Evolutionary conservation across 1,139 yeast genomes (phyloP), one percentile per base, ranked within the genome.

Genomic region (Hyphopichia khmerensis): DNA sequence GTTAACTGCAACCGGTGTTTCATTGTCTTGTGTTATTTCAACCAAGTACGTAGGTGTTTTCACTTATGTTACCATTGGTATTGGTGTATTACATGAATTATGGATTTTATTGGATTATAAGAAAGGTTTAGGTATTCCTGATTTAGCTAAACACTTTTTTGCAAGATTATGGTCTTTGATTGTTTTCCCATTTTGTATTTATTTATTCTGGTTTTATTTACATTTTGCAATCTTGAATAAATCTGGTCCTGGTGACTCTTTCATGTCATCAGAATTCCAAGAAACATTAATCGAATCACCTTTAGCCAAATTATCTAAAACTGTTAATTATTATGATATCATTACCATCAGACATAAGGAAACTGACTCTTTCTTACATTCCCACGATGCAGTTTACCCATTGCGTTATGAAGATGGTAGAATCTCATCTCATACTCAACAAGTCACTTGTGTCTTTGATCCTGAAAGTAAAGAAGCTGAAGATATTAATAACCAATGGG

Each of bases 31-130:
- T 61, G 97, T 90, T 34, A 91, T 93, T 47, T 84, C 96, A 36
- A 91, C 98, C 42, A 93, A 93, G 63, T 95, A 93, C 60, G 96
- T 93, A 30, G 99, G 99, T 60, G 85, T 87, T 5, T 85, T 93
- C 70, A 90, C 98, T 1, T 93, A 84, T 62, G 74, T 84, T 43
- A 84, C 96, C 44, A 78, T 93, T 52, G 99, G 99, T 29, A 64
- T 78, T 46, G 96, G 96, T 14, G 98, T 93, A 5, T 53, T 79
- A 6, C 77, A 84, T 57, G 98, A 95, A 61, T 73, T 95, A 54
- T 95, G 98, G 97, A 76, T 78, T 46, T 70, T 93, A 53, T 71
- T 91, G 40, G 98, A 93, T 56, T 68, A 80, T 56, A 75, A 76
- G 46, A 75, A 77, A 30, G 96, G 96, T 1, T 72, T 88, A 45